Conservation (phyloP, 805 yeast genomes). For the Ogataea dorogensis region DNA sequence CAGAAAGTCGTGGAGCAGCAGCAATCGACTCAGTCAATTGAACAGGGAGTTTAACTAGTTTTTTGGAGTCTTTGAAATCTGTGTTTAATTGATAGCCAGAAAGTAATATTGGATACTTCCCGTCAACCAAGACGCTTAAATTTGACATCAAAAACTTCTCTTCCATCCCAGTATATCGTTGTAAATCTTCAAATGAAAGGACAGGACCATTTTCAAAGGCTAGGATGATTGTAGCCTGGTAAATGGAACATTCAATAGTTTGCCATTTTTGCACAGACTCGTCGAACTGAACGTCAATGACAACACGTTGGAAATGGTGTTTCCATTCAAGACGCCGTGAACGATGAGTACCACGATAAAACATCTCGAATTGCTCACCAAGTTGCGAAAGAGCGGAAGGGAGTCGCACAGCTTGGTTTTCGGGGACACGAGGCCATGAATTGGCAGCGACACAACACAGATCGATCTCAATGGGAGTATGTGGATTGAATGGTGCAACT, state of each 20-base stretch:
- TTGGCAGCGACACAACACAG: constrained; percentile 17
- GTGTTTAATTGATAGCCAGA: constrained; percentile 15
- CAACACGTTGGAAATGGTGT: constrained; percentile 41
- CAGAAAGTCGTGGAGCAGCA: not conserved
- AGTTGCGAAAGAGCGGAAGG: constrained; percentile 14
- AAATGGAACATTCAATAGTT: constrained; percentile 36
- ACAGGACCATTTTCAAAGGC: constrained; percentile 35
- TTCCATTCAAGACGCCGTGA: constrained; percentile 39
- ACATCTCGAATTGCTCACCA: constrained; percentile 13
- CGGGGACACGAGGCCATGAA: constrained; percentile 26
- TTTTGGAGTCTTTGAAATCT: constrained; percentile 9
- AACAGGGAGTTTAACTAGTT: constrained; percentile 11
- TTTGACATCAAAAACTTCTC: constrained; percentile 32
- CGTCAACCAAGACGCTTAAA: constrained; percentile 32
- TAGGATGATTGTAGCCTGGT: constrained; percentile 42
- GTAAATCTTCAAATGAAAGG: constrained; percentile 27
- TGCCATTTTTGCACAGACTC: constrained; percentile 11
- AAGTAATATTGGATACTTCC: constrained; percentile 32
- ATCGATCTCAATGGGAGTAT: constrained; percentile 5
- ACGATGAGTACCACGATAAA: constrained; percentile 7
- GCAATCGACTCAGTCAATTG: constrained; percentile 5
- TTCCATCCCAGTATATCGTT: constrained; percentile 34
- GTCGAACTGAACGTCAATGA: constrained; percentile 34
- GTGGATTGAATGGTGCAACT: constrained; percentile 5
- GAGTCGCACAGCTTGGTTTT: constrained; percentile 17